Evolutionary conservation across 345 rosid species (phyloP).

Genomic region (Mercurialis annua): DNA sequence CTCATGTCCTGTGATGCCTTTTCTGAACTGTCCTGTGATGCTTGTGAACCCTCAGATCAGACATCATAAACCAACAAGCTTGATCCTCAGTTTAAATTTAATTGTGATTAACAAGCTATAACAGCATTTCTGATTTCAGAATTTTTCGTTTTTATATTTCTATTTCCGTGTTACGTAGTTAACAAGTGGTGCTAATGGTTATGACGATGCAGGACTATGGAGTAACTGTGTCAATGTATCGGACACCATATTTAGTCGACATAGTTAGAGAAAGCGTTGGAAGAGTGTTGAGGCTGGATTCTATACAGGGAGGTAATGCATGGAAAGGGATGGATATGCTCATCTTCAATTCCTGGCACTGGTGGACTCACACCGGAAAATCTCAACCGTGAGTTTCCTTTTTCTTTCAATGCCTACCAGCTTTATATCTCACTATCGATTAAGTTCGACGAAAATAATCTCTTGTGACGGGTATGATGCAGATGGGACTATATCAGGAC

Average conservation of each 20-base stretch:
- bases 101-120: too few relatives aligned
- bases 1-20: too few relatives aligned
- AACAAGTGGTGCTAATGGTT: too few relatives aligned
- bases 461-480: slow-evolving; percentile 5
- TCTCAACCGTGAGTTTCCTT: slow-evolving; percentile 48
- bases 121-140: too few relatives aligned
- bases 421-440: too few relatives aligned
- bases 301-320: slow-evolving; percentile 56
- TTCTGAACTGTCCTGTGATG: too few relatives aligned
- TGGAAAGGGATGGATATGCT: slow-evolving; percentile 87
- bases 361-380: slow-evolving; percentile 86
- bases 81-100: too few relatives aligned
- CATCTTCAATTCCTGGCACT: slow-evolving; percentile 91
- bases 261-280: slow-evolving; percentile 55
- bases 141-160: neutral
- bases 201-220: slow-evolving; percentile 54
- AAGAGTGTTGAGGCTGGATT: slow-evolving; percentile 58
- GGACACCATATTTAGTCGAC: slow-evolving; percentile 85
- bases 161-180: too few relatives aligned
- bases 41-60: too few relatives aligned
- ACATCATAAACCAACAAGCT: too few relatives aligned
- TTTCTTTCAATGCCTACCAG: too few relatives aligned
- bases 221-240: slow-evolving; percentile 56
- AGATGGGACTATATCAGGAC: slow-evolving; percentile 84
- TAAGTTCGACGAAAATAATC: too few relatives aligned